Base-by-base conservation (phyloP, 169 alveolate genomes). In the Plasmodium reichenowi region DNA sequence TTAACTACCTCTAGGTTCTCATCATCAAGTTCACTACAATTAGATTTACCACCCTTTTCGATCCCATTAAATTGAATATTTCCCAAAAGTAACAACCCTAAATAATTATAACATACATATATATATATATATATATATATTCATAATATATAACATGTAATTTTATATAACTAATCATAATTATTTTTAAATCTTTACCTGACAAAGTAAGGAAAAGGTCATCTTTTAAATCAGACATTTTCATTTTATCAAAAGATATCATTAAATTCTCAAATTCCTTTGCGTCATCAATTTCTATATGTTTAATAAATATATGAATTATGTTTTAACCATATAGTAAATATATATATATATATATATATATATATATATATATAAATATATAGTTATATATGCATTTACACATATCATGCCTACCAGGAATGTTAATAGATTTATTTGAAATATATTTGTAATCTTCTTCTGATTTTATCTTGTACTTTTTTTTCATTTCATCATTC, bases 81-180 rank as follows among this genome's bases (percentile, higher is more conserved):
- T 38, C 97, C 97, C 58, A 93, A 68, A 32, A 95, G 93, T 59
- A 95, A 20, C 4, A 95, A 80, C n/a, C 96, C 97, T 54, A 93
- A 62, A 17, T 15, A 54, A 48, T 4, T 6, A 24, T 2, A 24
- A 32, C 74, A 8, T 24, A 66, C 1, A 22, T 64, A 64, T 13
- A 12, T 29, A 66, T 29, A 66, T 26, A 32, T 32, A 32, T 32
- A 32, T 32, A 32, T 32, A 32, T 32, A 32, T 32, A 32, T 32
- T 32, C 45, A 32, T 32, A 5, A 32, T 32, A 32, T 32, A 32
- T 32, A 6, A 32, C 45, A 2, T 32, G 0, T 32, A 7, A 4
- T 48, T 13, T 15, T 8, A 20, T 20, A 5, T 12, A 13, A 26
- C 5, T 13, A 70, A 7, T 5, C 8, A n/a, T 43, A 17, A 15